Evolutionary conservation across 768 basidiomycete species (phyloP).

Genomic region (Neoboletus subvelutipes): DNA sequence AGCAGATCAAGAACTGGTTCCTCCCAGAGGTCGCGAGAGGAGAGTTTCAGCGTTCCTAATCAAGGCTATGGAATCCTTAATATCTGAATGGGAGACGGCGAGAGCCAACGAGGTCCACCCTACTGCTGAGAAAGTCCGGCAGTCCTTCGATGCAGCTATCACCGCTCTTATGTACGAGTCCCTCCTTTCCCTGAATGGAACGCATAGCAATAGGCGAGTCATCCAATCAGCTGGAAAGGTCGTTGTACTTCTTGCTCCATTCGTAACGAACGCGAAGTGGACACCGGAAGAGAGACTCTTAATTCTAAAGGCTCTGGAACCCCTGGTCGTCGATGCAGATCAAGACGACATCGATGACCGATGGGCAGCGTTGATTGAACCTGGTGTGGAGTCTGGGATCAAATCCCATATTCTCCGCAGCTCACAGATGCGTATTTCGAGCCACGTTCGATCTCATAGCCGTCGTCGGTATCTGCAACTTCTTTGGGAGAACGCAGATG

Average conservation of each 20-base stretch:
- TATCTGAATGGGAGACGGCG: constrained; percentile 47
- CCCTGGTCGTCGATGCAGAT: constrained; percentile 49
- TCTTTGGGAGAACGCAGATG: constrained; percentile 71
- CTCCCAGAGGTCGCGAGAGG: constrained; percentile 58
- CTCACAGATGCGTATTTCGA: constrained; percentile 25
- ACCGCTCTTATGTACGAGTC: constrained; percentile 69
- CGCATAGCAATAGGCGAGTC: constrained; percentile 55
- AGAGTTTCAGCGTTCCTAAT: constrained; percentile 61
- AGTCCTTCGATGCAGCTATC: constrained; percentile 67
- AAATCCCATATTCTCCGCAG: constrained; percentile 49
- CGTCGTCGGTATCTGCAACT: constrained; percentile 47
- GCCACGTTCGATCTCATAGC: constrained; percentile 7
- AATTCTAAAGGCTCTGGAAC: constrained; percentile 65
- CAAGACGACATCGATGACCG: constrained; percentile 23
- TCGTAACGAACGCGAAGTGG: constrained; percentile 48
- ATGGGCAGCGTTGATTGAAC: constrained; percentile 50
- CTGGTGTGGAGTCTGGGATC: constrained; percentile 58
- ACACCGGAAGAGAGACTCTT: constrained; percentile 59
- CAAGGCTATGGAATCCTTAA: constrained; percentile 56
- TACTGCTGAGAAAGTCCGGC: constrained; percentile 63
- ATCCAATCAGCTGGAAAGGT: constrained; percentile 62
- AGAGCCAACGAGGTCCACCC: constrained; percentile 36
- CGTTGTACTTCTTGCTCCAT: constrained; percentile 41
- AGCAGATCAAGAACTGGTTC: constrained; percentile 35
- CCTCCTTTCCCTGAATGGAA: constrained; percentile 63